Conservation (phyloP, 495 filamentous ascomycete species). For the Neurospora sp. region DNA sequence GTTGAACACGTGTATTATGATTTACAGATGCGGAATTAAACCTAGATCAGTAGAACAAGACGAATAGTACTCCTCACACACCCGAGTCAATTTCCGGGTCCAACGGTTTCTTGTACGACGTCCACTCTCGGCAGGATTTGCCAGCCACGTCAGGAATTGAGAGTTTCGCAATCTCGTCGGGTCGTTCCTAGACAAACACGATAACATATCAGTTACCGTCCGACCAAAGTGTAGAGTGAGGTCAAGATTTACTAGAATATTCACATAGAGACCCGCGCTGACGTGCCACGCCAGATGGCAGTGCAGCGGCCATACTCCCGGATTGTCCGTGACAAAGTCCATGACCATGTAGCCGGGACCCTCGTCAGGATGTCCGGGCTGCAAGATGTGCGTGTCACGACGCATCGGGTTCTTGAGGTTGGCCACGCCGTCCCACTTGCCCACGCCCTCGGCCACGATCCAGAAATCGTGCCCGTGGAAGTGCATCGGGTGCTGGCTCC, state of each 20-base stretch:
- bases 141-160: neutral
- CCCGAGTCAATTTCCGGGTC: neutral
- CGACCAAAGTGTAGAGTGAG: neutral
- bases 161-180: neutral
- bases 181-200: neutral
- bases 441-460: conserved; percentile 34
- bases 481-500: conserved; percentile 38
- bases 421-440: neutral
- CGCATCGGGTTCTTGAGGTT: conserved; percentile 26
- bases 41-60: too few species aligned
- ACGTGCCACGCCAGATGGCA: conserved; percentile 43
- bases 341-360: conserved; percentile 23
- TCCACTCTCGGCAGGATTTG: neutral
- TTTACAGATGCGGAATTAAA: too few species aligned
- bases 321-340: conserved; percentile 32
- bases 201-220: neutral
- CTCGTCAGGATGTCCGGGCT: neutral
- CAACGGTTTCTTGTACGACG: neutral
- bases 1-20: too few species aligned
- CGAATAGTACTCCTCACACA: neutral
- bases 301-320: conserved; percentile 31
- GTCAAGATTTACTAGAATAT: conserved; percentile 19
- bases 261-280: conserved; percentile 31
- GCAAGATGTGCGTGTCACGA: conserved; percentile 29
- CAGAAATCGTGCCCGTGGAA: conserved; percentile 52